A percentile compares a stretch with the other conserved stretches of the same genome.
phyloP scores from a whole-genome alignment of 495 filamentous ascomycete species.

The Lepidopterella palustris region DNA sequence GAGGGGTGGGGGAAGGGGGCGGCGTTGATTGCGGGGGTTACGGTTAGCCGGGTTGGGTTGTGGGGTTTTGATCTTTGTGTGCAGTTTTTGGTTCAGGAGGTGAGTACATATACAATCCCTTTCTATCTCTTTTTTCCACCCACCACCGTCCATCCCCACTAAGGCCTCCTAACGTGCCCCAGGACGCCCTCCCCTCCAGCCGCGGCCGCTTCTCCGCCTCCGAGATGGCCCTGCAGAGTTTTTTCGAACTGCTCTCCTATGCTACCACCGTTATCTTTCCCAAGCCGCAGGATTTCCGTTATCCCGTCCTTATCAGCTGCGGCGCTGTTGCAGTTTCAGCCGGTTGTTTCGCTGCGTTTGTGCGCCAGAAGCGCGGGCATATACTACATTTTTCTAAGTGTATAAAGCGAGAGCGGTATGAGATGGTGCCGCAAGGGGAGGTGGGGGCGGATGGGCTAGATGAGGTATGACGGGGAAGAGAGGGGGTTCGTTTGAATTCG shows the following conservation, averaged over 20 bases:
- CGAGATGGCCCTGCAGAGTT: conserved; percentile 57
- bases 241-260: conserved; percentile 60
- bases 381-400: conserved; percentile 44
- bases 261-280: conserved; percentile 55
- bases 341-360: conserved; percentile 49
- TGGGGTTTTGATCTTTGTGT: conserved; percentile 63
- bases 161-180: neutral
- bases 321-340: conserved; percentile 46
- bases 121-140: too few relatives aligned
- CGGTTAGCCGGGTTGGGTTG: conserved; percentile 54
- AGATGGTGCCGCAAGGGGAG: neutral
- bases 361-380: conserved; percentile 55
- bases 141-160: neutral
- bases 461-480: too few relatives aligned
- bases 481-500: too few relatives aligned
- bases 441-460: too few relatives aligned
- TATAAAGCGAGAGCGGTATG: conserved; percentile 1
- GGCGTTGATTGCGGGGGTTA: conserved; percentile 47
- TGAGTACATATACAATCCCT: too few relatives aligned
- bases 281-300: conserved; percentile 52
- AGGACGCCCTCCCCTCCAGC: conserved; percentile 27
- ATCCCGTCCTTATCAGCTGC: conserved; percentile 52
- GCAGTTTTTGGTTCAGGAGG: conserved; percentile 61
- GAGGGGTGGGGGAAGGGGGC: conserved; percentile 17
- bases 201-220: conserved; percentile 49